Evolutionary conservation across 1,284 basidiomycete genomes (phyloP).

Genomic region (Entoloma clypeatum): DNA sequence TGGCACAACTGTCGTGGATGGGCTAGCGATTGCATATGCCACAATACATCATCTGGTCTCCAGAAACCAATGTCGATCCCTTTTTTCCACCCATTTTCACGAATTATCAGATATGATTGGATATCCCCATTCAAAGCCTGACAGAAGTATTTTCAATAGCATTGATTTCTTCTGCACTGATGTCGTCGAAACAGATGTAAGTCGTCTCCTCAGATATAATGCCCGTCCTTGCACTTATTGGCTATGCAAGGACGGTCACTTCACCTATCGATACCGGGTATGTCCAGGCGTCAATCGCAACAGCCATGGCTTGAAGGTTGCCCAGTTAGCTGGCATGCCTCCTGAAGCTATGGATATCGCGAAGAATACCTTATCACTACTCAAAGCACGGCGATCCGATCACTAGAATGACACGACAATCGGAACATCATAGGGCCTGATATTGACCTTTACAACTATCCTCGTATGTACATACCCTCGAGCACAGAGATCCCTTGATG

Average conservation of each 20-base stretch:
- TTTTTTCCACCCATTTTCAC: slow-evolving; percentile 98
- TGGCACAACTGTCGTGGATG: slow-evolving; percentile 91
- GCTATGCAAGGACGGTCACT: slow-evolving; percentile 56
- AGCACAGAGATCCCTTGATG: too few species aligned
- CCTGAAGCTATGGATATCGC: slow-evolving; percentile 58
- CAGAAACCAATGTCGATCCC: slow-evolving; percentile 73
- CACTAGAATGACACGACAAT: too few species aligned
- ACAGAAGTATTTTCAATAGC: slow-evolving; percentile 47
- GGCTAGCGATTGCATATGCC: slow-evolving; percentile 90
- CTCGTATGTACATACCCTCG: too few species aligned
- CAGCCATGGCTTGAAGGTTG: slow-evolving; percentile 92
- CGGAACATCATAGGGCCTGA: too few species aligned
- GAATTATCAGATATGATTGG: slow-evolving; percentile 86
- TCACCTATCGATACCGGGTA: slow-evolving; percentile 83
- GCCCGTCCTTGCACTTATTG: slow-evolving; percentile 4
- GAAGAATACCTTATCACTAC: slow-evolving; percentile 38
- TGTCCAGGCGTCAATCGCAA: slow-evolving; percentile 84
- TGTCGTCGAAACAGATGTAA: slow-evolving; percentile 70
- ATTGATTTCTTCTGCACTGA: slow-evolving; percentile 89
- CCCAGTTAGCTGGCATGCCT: slow-evolving; percentile 86
- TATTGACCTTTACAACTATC: too few species aligned
- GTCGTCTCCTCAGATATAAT: slow-evolving; percentile 22
- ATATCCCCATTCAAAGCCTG: slow-evolving; percentile 39
- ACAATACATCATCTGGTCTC: slow-evolving; percentile 79
- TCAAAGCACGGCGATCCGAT: slow-evolving; percentile 29